phyloP scores from a whole-genome alignment of 1,284 basidiomycete genomes.

The Pisolithus thermaeus region DNA sequence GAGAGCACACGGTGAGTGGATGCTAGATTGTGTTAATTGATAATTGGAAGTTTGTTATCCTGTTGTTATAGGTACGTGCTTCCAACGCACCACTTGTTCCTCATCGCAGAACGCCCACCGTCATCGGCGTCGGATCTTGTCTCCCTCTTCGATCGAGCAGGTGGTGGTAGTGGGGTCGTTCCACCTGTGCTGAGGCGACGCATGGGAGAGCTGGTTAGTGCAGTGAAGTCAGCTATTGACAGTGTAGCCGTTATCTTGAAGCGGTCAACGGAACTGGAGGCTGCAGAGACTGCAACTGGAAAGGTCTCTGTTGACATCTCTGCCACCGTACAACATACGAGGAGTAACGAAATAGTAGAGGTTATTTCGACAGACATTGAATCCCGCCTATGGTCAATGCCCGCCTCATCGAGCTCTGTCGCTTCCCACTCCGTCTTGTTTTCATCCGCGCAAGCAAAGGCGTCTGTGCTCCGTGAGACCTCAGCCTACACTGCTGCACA shows the following conservation, averaged over 20 bases:
- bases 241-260: neutral
- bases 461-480: neutral
- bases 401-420: slow-evolving; percentile 4
- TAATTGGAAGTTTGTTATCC: neutral
- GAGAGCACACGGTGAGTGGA: slow-evolving; percentile 73
- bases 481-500: slow-evolving; percentile 2
- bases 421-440: slow-evolving; percentile 17
- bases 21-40: neutral
- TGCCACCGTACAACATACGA: neutral
- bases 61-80: slow-evolving; percentile 55
- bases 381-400: slow-evolving; percentile 19
- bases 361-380: slow-evolving; percentile 9
- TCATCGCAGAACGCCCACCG: slow-evolving; percentile 62
- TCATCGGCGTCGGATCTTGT: slow-evolving; percentile 54
- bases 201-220: slow-evolving; percentile 56
- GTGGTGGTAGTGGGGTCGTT: slow-evolving; percentile 29
- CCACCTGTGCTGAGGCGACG: slow-evolving; percentile 57
- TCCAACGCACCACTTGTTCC: slow-evolving; percentile 66
- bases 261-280: neutral
- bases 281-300: neutral
- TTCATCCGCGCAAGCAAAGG: neutral
- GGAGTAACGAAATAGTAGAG: neutral
- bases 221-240: slow-evolving; percentile 47
- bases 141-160: slow-evolving; percentile 39
- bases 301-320: neutral